Conservation (phyloP, 768 basidiomycete genomes). For the Dioszegia hungarica region DNA sequence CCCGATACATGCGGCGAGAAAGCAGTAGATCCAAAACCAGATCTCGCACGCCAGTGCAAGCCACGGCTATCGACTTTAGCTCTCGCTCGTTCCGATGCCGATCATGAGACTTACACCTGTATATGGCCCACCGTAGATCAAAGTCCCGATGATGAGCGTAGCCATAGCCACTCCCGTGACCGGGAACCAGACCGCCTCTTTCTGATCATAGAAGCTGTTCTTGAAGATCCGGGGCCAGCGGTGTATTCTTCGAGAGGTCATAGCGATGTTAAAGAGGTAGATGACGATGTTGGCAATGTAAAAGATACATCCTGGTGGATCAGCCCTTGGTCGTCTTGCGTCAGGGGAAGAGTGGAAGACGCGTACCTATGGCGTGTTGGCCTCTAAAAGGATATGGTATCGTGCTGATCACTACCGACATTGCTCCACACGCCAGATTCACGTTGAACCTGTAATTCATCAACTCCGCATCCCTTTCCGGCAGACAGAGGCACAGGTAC, state of each 20-base stretch:
- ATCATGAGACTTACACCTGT: not conserved
- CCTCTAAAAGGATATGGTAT: constrained; percentile 15
- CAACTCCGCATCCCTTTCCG: not conserved
- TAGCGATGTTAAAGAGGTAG: constrained; percentile 15
- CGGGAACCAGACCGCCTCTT: constrained; percentile 16
- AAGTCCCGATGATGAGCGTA: constrained; percentile 12
- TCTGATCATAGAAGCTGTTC: constrained; percentile 14
- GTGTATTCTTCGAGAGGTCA: constrained; percentile 1
- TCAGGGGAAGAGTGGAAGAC: too few relatives aligned
- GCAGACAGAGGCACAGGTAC: too few relatives aligned
- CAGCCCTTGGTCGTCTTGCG: too few relatives aligned
- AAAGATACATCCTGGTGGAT: constrained; percentile 12
- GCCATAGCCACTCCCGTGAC: constrained; percentile 8
- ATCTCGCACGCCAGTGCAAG: constrained; percentile 5
- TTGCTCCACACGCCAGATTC: constrained; percentile 12
- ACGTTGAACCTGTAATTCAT: constrained; percentile 8
- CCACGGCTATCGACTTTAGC: constrained; percentile 5
- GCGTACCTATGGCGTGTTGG: constrained; percentile 16
- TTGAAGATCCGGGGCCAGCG: constrained; percentile 10
- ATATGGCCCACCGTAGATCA: constrained; percentile 15
- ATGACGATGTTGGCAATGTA: constrained; percentile 16
- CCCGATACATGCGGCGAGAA: not conserved
- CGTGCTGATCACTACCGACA: constrained; percentile 7
- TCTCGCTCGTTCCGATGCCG: not conserved
- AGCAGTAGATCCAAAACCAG: constrained; percentile 13